Conservation (phyloP, 2,329 filamentous ascomycete species). For the Triangularia setosa region DNA sequence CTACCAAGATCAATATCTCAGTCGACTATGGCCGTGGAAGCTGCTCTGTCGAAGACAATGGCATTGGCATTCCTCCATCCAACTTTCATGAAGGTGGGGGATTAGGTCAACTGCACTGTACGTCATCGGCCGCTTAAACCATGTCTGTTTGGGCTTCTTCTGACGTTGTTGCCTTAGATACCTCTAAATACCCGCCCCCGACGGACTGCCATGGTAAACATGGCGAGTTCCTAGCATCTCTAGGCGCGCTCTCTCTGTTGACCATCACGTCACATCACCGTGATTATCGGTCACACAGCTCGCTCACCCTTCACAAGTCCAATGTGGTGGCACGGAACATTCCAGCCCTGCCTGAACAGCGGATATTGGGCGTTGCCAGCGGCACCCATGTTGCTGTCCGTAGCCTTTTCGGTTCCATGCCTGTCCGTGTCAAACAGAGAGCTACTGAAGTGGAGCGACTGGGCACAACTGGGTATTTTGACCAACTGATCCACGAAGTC, state of each 20-base stretch:
- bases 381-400: conserved; percentile 74
- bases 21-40: conserved; percentile 73
- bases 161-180: conserved; percentile 50
- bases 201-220: conserved; percentile 58
- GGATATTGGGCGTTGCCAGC: conserved; percentile 52
- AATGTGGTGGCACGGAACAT: conserved; percentile 59
- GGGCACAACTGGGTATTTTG: conserved; percentile 60
- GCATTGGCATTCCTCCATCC: conserved; percentile 65
- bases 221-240: conserved; percentile 73
- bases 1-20: conserved; percentile 63
- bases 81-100: conserved; percentile 72
- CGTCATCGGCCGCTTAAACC: conserved; percentile 25
- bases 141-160: conserved; percentile 8
- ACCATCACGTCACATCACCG: conserved; percentile 70
- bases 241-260: conserved; percentile 72
- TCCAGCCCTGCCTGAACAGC: conserved; percentile 57
- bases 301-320: conserved; percentile 67
- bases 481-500: conserved; percentile 54
- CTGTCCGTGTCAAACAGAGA: conserved; percentile 82
- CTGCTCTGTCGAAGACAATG: conserved; percentile 82
- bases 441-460: conserved; percentile 49
- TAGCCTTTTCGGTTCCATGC: conserved; percentile 85
- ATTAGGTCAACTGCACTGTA: conserved; percentile 70
- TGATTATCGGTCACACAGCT: conserved; percentile 57
- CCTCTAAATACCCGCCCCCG: conserved; percentile 62